Percentiles rank a stretch among this genome's conserved stretches.
Evolutionary conservation across 2,329 filamentous ascomycete genomes (phyloP).

Genomic region (Hymenoscyphus infarciens): DNA sequence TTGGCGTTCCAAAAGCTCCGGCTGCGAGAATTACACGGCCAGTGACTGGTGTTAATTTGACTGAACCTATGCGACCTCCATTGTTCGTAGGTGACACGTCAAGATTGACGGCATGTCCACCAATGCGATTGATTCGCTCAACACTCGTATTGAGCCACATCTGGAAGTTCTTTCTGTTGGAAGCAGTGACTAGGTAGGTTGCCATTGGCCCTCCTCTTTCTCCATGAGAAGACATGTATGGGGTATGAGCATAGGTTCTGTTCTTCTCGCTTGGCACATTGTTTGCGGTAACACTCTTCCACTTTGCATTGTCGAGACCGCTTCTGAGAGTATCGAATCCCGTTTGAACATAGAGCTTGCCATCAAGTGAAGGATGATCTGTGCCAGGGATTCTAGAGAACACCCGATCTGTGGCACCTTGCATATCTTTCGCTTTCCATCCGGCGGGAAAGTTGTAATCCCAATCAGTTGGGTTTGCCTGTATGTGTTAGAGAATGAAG

Average conservation of each 20-base stretch:
- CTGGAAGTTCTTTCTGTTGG: constrained; percentile 59
- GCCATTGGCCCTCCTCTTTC: constrained; percentile 67
- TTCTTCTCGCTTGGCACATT: constrained; percentile 58
- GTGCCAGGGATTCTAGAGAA: constrained; percentile 71
- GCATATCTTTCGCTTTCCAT: constrained; percentile 65
- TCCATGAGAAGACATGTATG: constrained; percentile 64
- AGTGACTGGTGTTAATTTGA: constrained; percentile 55
- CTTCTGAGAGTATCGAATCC: constrained; percentile 60
- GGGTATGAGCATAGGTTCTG: constrained; percentile 58
- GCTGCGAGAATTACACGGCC: constrained; percentile 67
- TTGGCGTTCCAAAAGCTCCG: constrained; percentile 61
- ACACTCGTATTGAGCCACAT: constrained; percentile 64
- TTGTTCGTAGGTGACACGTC: constrained; percentile 55
- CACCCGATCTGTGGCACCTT: constrained; percentile 54
- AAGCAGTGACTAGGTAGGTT: constrained; percentile 65
- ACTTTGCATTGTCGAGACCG: constrained; percentile 58
- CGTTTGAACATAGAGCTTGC: constrained; percentile 62
- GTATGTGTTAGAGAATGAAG: constrained; percentile 16
- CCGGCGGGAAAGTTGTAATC: constrained; percentile 69
- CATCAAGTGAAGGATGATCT: constrained; percentile 61
- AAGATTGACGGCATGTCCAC: constrained; percentile 61
- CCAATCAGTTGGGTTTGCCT: constrained; percentile 62
- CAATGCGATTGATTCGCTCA: constrained; percentile 61
- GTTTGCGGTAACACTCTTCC: constrained; percentile 60
- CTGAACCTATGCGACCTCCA: constrained; percentile 54